Conservation (phyloP, 2,329 filamentous ascomycete genomes). For the Neofusicoccum kwambonambiense region DNA sequence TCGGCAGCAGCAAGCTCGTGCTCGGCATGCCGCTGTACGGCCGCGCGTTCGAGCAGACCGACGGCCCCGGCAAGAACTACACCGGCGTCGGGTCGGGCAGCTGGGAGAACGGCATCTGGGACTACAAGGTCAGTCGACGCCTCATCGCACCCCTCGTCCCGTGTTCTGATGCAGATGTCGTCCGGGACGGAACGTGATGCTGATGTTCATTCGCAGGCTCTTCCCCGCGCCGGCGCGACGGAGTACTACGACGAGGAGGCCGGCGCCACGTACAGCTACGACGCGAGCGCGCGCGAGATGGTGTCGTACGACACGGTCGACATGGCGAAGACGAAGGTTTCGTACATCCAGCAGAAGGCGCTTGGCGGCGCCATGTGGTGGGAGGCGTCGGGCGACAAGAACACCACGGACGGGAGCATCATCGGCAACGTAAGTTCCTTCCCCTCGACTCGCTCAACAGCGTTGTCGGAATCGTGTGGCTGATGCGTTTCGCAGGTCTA, state of each 20-base stretch:
- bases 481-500: conserved; percentile 27
- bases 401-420: conserved; percentile 62
- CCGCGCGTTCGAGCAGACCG: conserved; percentile 75
- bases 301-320: conserved; percentile 72
- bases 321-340: conserved; percentile 67
- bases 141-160: neutral
- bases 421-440: conserved; percentile 43
- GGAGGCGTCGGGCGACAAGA: conserved; percentile 79
- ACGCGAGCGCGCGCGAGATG: conserved; percentile 61
- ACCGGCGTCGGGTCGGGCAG: conserved; percentile 72
- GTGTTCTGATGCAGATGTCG: neutral
- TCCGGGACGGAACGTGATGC: neutral
- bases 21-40: conserved; percentile 93
- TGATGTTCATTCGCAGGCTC: conserved; percentile 39
- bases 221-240: conserved; percentile 67
- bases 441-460: neutral
- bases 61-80: conserved; percentile 69
- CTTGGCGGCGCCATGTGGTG: conserved; percentile 97
- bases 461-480: neutral
- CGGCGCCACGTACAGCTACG: conserved; percentile 76
- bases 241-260: conserved; percentile 64
- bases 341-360: conserved; percentile 61
- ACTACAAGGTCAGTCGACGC: conserved; percentile 63
- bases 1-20: conserved; percentile 72
- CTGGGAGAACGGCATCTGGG: conserved; percentile 83